Percentiles rank a stretch among this genome's conserved stretches.
Evolutionary conservation across 2,329 filamentous ascomycete genomes (phyloP).

Genomic region (Neurospora crassa): DNA sequence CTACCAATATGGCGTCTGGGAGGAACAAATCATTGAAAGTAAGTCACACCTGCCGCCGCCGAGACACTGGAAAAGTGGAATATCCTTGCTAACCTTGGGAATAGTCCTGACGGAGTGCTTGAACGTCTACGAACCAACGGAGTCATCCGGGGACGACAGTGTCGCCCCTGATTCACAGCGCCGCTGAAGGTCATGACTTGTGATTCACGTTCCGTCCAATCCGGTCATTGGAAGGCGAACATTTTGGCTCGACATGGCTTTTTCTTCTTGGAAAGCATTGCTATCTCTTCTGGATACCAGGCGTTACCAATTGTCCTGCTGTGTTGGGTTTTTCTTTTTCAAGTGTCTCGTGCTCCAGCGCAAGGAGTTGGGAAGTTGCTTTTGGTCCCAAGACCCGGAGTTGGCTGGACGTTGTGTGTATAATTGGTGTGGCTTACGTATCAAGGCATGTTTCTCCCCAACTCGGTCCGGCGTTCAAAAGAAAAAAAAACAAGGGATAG

Average conservation of each 20-base stretch:
- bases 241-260: neutral
- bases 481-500: neutral
- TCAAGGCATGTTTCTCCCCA: neutral
- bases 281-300: neutral
- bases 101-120: neutral
- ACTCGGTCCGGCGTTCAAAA: neutral
- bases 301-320: neutral
- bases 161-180: neutral
- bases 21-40: slow-evolving; percentile 84
- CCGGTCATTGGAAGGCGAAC: neutral
- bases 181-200: neutral
- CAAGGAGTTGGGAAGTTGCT: neutral
- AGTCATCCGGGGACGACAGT: neutral
- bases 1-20: slow-evolving; percentile 94
- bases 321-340: neutral
- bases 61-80: neutral
- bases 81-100: neutral
- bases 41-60: slow-evolving; percentile 28
- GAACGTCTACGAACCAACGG: neutral
- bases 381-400: neutral
- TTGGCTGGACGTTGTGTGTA: neutral
- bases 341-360: neutral
- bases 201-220: neutral
- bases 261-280: neutral
- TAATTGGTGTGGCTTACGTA: neutral